A percentile compares a stretch with the other conserved stretches of the same genome.
These are phyloP conservation scores for Aspergillus clavatus DNA, from an alignment of 2,329 filamentous ascomycete species.

Conservation along the genomic window DNA sequence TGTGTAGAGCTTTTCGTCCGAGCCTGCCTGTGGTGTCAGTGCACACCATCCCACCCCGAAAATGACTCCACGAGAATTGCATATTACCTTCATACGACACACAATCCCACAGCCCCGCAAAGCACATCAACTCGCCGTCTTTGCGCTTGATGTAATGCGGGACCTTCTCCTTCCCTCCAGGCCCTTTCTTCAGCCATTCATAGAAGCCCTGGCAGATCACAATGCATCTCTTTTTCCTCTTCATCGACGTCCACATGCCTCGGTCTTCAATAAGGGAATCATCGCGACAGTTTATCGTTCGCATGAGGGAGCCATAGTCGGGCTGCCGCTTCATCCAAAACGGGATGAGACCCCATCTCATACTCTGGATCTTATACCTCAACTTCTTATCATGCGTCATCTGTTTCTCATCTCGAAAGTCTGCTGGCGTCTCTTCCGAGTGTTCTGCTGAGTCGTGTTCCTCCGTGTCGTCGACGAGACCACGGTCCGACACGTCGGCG, in stretches of 20 bases:
- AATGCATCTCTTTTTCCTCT: constrained; percentile 80
- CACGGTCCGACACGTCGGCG: constrained; percentile 62
- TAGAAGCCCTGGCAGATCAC: constrained; percentile 90
- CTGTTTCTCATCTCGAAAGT: background rate
- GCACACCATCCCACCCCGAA: too few species aligned
- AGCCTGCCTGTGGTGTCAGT: too few species aligned
- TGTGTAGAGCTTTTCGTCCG: constrained; percentile 69
- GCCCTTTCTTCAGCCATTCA: constrained; percentile 82
- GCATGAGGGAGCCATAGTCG: constrained; percentile 70
- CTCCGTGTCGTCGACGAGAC: constrained; percentile 22
- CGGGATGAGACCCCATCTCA: constrained; percentile 94
- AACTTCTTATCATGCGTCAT: background rate
- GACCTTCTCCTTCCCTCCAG: constrained; percentile 68
- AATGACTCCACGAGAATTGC: background rate
- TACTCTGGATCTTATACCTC: constrained; percentile 75
- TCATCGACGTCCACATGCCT: constrained; percentile 92
- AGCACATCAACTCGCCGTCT: constrained; percentile 78
- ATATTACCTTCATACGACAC: constrained; percentile 67
- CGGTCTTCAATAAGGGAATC: constrained; percentile 72
- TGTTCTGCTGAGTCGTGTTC: constrained; percentile 39
- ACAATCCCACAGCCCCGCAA: constrained; percentile 89
- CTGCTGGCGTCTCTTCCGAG: background rate
- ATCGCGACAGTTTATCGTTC: constrained; percentile 91
- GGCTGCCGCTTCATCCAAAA: constrained; percentile 88
- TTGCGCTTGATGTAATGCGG: constrained; percentile 79